These are phyloP conservation scores for Saccharata proteae DNA, from an alignment of 2,329 filamentous ascomycete species.

Conservation along the genomic window DNA sequence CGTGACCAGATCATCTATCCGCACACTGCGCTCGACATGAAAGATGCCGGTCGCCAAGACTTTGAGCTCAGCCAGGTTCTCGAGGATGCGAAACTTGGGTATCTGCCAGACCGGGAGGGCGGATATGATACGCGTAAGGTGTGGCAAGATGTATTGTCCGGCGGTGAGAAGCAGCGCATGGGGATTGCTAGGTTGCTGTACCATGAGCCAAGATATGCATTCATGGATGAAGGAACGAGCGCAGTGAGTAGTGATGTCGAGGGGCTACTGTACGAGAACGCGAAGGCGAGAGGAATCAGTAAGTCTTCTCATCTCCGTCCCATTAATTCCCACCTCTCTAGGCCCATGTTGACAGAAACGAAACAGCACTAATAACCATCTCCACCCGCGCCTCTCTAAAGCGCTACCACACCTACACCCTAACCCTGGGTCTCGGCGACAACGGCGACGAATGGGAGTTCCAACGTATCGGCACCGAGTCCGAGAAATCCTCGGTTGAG, in stretches of 20 bases:
- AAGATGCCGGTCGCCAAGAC: conserved; percentile 64
- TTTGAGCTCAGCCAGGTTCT: conserved; percentile 65
- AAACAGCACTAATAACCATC: conserved; percentile 81
- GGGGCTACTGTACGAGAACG: conserved; percentile 80
- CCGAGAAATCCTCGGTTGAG: conserved; percentile 87
- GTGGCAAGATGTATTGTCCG: conserved; percentile 96
- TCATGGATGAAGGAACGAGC: conserved; percentile 91
- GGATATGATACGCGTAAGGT: conserved; percentile 96
- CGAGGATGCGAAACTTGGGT: conserved; percentile 74
- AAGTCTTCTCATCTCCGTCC: conserved; percentile 40
- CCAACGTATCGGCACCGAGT: conserved; percentile 83
- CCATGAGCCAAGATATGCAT: conserved; percentile 87
- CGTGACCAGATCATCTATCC: conserved; percentile 98
- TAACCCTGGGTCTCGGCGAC: conserved; percentile 70
- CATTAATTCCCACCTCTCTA: conserved; percentile 5
- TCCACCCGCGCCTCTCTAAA: conserved; percentile 90
- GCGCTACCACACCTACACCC: conserved; percentile 87
- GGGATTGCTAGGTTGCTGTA: conserved; percentile 83
- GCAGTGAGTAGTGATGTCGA: conserved; percentile 93
- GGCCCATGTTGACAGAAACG: background rate
- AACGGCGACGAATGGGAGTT: conserved; percentile 83
- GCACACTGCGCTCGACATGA: conserved; percentile 90
- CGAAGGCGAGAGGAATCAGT: conserved; percentile 90
- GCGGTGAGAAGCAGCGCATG: conserved; percentile 94
- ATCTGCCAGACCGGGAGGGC: conserved; percentile 82